A percentile compares a stretch with the other conserved stretches of the same genome.
Conservation (phyloP, 73 alveolate species). For the Strombidium stylifer region DNA sequence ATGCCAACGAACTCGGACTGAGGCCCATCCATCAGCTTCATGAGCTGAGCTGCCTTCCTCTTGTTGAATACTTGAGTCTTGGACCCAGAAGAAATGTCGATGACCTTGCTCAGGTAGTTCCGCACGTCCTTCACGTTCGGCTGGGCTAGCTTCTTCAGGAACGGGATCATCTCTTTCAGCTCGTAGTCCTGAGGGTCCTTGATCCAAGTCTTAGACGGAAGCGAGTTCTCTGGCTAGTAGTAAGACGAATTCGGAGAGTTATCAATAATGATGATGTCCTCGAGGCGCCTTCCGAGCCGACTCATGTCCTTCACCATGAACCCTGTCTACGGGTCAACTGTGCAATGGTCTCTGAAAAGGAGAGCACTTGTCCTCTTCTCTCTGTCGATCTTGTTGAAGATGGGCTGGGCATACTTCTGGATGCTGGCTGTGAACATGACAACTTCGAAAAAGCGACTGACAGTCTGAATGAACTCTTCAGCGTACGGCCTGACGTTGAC, state of each 20-base stretch:
- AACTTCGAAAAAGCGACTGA: conserved; percentile 45
- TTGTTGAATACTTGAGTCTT: no score
- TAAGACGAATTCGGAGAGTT: conserved; percentile 45
- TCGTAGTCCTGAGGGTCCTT: conserved; percentile 52
- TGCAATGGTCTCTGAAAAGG: conserved; percentile 82
- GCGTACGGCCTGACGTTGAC: conserved; percentile 61
- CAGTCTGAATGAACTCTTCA: conserved; percentile 55
- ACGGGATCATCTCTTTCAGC: conserved; percentile 26
- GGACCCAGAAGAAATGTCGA: no score
- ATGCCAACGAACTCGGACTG: no score
- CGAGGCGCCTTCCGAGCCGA: conserved; percentile 71
- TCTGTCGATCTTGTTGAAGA: conserved; percentile 44
- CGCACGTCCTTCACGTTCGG: conserved; percentile 48
- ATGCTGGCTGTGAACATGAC: conserved; percentile 73
- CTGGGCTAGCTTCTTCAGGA: conserved; percentile 17
- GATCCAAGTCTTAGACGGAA: conserved; percentile 59
- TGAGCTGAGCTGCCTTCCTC: no score
- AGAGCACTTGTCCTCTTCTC: conserved; percentile 21
- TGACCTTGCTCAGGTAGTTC: conserved; percentile 3
- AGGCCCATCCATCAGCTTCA: no score
- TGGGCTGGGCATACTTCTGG: conserved; percentile 61
- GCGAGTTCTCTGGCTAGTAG: conserved; percentile 59
- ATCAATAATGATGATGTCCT: conserved; percentile 62
- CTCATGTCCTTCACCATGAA: conserved; percentile 75
- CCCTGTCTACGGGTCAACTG: conserved; percentile 54